Evolutionary conservation across 345 rosid genomes (phyloP).

Genomic region (Pseudoturritis turrita): DNA sequence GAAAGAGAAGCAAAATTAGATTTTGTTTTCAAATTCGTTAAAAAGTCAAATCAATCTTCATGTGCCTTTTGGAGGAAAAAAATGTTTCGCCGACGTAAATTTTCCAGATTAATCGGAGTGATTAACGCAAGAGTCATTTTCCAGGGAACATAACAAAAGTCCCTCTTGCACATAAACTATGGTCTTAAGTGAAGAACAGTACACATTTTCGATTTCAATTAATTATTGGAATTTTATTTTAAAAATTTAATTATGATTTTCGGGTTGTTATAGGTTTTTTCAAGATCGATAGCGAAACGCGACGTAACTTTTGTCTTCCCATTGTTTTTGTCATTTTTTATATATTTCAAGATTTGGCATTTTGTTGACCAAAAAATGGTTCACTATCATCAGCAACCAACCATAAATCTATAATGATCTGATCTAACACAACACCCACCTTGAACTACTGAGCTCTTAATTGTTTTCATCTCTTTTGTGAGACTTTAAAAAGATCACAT

Average conservation of each 20-base stretch:
- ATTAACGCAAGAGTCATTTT: slow-evolving; percentile 32
- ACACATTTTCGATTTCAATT: neutral
- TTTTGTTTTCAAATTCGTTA: neutral
- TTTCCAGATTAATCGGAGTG: slow-evolving; percentile 24
- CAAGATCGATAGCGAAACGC: slow-evolving; percentile 26
- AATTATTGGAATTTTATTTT: neutral
- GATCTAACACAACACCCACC: slow-evolving; percentile 30
- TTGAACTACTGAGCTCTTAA: slow-evolving; percentile 33
- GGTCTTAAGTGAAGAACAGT: slow-evolving; percentile 19
- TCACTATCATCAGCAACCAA: slow-evolving; percentile 34
- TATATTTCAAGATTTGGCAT: slow-evolving; percentile 26
- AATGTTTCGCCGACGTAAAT: neutral
- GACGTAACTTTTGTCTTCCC: slow-evolving; percentile 20
- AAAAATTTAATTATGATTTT: neutral
- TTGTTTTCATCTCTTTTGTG: too few species aligned
- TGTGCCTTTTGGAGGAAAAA: slow-evolving; percentile 5
- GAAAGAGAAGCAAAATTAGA: slow-evolving; percentile 1
- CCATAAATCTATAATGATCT: slow-evolving; percentile 20
- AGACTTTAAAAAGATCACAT: too few species aligned
- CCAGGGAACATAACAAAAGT: slow-evolving; percentile 16
- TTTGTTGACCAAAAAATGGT: slow-evolving; percentile 27
- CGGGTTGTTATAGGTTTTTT: slow-evolving; percentile 21
- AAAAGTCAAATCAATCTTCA: slow-evolving; percentile 20
- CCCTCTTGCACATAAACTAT: neutral
- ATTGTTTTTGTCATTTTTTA: neutral